phyloP scores from a whole-genome alignment of 768 basidiomycete genomes.

The Asterophora parasitica region DNA sequence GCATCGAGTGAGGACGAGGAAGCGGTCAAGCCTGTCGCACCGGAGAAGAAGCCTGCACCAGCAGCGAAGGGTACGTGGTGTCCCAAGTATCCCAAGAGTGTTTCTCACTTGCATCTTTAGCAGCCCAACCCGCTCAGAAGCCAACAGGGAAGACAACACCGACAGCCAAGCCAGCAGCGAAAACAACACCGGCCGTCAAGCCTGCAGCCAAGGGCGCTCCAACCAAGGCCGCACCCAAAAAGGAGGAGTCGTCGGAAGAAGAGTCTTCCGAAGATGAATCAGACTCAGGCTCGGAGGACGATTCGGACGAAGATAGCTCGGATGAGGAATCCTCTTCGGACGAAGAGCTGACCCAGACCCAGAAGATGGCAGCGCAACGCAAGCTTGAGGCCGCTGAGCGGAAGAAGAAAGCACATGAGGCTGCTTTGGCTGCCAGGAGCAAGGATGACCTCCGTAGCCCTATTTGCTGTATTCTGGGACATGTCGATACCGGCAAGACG shows the following conservation, averaged over 20 bases:
- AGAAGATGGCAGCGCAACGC: conserved; percentile 61
- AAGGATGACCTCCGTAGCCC: conserved; percentile 92
- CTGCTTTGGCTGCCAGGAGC: conserved; percentile 78
- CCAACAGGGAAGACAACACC: conserved; percentile 22
- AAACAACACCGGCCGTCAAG: conserved; percentile 19
- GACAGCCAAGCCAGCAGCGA: conserved; percentile 23
- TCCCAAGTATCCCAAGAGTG: not conserved
- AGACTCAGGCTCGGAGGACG: conserved; percentile 18
- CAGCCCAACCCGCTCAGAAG: conserved; percentile 14
- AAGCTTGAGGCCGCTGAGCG: conserved; percentile 86
- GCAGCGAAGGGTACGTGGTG: conserved; percentile 11
- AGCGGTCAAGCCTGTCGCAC: conserved; percentile 25
- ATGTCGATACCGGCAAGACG: conserved; percentile 99
- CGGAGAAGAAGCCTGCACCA: conserved; percentile 9
- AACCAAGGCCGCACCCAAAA: conserved; percentile 15
- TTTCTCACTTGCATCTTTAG: not conserved
- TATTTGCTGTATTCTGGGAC: conserved; percentile 98
- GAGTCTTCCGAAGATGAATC: conserved; percentile 16
- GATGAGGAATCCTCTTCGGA: conserved; percentile 46
- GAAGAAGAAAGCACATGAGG: conserved; percentile 73
- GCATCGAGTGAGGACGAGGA: conserved; percentile 57
- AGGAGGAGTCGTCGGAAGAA: conserved; percentile 33
- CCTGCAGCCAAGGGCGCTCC: conserved; percentile 10
- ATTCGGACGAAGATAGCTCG: conserved; percentile 44
- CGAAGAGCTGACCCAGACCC: conserved; percentile 62